Percentiles rank a stretch among this genome's conserved stretches.
These are phyloP conservation scores for Spathaspora sp. DNA, from an alignment of 1,139 yeast genomes.

Conservation along the genomic window DNA sequence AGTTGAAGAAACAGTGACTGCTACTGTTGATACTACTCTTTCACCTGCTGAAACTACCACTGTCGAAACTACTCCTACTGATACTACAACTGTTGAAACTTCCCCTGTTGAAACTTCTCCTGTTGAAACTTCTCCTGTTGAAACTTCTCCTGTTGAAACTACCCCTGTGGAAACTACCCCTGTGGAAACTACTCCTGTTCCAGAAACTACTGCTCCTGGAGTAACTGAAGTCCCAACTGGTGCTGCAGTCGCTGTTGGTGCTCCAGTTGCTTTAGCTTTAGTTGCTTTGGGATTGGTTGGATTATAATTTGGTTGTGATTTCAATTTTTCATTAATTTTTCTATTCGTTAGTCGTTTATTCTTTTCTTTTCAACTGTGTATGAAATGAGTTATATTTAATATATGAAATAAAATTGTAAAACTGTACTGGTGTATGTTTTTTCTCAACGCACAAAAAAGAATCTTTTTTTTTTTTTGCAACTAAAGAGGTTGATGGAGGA, in stretches of 20 bases:
- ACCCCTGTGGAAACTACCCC: too few relatives aligned
- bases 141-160: neutral
- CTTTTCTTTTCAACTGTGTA: neutral
- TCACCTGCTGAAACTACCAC: neutral
- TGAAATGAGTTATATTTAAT: neutral
- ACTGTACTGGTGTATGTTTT: too few relatives aligned
- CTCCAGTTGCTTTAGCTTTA: neutral
- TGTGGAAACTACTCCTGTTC: neutral
- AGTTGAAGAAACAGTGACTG: neutral
- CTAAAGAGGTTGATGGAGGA: too few relatives aligned
- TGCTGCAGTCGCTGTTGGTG: neutral
- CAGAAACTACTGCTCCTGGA: neutral
- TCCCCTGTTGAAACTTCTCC: neutral
- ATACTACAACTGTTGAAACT: neutral
- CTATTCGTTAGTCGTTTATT: neutral
- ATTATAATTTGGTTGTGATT: neutral
- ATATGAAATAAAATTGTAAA: neutral
- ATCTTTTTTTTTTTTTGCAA: neutral
- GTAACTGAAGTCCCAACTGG: neutral
- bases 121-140: neutral
- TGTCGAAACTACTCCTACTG: neutral
- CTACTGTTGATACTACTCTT: neutral
- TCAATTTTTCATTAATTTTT: too few relatives aligned
- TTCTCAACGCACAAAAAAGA: too few relatives aligned
- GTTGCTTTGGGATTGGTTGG: slow-evolving; percentile 1